Evolutionary conservation across 257 asterid genomes (phyloP).

Genomic region (Forsythia viridissima): DNA sequence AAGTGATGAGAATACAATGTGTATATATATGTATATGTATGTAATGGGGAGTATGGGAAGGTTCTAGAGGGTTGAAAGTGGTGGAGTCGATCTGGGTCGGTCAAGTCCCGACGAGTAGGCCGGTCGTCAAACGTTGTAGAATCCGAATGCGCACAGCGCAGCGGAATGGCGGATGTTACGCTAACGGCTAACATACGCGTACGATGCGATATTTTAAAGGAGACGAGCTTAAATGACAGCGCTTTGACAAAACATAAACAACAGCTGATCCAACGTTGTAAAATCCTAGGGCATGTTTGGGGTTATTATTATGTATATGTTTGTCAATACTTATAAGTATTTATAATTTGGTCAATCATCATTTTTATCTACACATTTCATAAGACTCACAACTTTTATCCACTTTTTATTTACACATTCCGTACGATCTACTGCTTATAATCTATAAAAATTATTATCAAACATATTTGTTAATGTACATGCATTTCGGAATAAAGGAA

Average conservation of each 20-base stretch:
- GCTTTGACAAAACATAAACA: constrained; percentile 2
- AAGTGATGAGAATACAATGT: neutral
- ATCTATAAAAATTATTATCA: no score
- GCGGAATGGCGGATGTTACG: constrained; percentile 37
- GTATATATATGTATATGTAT: constrained; percentile 6
- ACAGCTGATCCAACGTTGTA: constrained; percentile 18
- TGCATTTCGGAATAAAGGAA: no score
- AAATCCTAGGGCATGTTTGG: constrained; percentile 36
- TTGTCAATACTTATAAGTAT: no score
- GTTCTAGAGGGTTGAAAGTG: neutral
- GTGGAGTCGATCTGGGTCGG: neutral
- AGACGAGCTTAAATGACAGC: constrained; percentile 32
- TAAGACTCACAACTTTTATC: no score
- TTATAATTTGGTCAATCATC: no score
- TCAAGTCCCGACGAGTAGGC: constrained; percentile 31
- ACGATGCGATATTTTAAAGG: constrained; percentile 38
- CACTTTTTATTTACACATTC: no score
- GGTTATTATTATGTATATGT: neutral
- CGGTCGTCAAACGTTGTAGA: constrained; percentile 37
- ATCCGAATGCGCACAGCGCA: constrained; percentile 55
- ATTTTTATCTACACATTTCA: no score
- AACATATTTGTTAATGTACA: no score
- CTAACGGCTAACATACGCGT: constrained; percentile 44
- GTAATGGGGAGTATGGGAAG: constrained; percentile 9
- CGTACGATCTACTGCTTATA: no score